Percentiles rank a stretch among this genome's conserved stretches.
Evolutionary conservation across 805 yeast species (phyloP).

Genomic region (Nakazawaea anatomiae): DNA sequence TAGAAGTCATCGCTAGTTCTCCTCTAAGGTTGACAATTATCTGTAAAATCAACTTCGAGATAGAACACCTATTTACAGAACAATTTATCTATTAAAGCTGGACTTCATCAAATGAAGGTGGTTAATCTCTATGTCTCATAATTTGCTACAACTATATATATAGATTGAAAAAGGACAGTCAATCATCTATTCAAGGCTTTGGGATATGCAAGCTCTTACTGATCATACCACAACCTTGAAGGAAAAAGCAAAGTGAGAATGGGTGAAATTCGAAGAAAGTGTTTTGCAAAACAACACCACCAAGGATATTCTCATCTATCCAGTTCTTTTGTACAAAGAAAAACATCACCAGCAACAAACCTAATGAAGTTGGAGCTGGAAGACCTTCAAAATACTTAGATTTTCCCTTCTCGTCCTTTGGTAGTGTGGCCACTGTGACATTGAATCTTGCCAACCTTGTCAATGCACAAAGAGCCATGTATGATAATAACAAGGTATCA

Average conservation of each 20-base stretch:
- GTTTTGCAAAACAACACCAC: slow-evolving; percentile 53
- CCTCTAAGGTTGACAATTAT: too few species aligned
- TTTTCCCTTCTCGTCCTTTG: slow-evolving; percentile 85
- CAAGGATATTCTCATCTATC: slow-evolving; percentile 47
- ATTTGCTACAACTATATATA: neutral
- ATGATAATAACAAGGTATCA: slow-evolving; percentile 71
- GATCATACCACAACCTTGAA: slow-evolving; percentile 89
- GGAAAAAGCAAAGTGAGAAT: slow-evolving; percentile 50
- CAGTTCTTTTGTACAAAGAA: slow-evolving; percentile 47
- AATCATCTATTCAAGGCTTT: slow-evolving; percentile 46
- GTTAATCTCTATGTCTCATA: neutral
- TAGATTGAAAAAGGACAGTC: neutral
- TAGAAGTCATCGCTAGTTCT: too few species aligned
- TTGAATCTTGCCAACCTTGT: slow-evolving; percentile 93
- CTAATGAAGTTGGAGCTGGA: slow-evolving; percentile 87
- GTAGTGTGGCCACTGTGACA: slow-evolving; percentile 87
- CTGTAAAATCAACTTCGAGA: too few species aligned
- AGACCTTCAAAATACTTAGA: slow-evolving; percentile 92
- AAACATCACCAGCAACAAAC: slow-evolving; percentile 71
- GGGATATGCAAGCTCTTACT: slow-evolving; percentile 89
- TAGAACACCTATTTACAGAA: too few species aligned
- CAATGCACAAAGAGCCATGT: slow-evolving; percentile 89
- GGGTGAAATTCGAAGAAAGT: slow-evolving; percentile 72
- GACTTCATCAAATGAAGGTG: too few species aligned
- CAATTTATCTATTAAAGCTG: too few species aligned